Evolutionary conservation across 306 rosid species (phyloP).

Genomic region (Malus orientalis): DNA sequence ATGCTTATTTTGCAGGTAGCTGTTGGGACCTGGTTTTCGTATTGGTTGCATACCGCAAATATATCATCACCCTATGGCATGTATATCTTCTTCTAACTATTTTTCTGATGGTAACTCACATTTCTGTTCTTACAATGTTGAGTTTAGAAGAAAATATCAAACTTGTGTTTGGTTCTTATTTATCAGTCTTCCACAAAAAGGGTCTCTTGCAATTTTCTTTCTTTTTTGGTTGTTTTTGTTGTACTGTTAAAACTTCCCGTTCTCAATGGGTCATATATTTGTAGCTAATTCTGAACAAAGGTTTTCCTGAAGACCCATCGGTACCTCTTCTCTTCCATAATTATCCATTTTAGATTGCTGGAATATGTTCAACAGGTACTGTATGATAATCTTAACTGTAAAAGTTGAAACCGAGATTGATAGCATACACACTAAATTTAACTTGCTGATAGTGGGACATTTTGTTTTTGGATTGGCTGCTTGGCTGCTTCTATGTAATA

Average conservation of each 20-base stretch:
- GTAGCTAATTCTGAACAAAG: too few relatives aligned
- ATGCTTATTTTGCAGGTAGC: slow-evolving; percentile 56
- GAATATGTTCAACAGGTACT: too few relatives aligned
- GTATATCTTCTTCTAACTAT: slow-evolving; percentile 91
- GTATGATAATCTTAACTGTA: too few relatives aligned
- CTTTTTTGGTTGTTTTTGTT: background rate
- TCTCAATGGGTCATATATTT: too few relatives aligned
- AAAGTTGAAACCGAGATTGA: background rate
- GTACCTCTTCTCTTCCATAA: too few relatives aligned
- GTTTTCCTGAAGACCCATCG: too few relatives aligned
- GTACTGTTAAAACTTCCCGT: background rate
- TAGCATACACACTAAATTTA: background rate
- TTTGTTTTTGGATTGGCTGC: background rate
- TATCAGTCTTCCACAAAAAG: background rate
- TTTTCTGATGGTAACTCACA: slow-evolving; percentile 88
- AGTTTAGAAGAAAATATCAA: slow-evolving; percentile 23
- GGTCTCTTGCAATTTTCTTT: background rate
- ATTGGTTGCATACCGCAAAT: slow-evolving; percentile 68
- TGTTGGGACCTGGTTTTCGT: slow-evolving; percentile 71
- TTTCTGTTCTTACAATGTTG: slow-evolving; percentile 43
- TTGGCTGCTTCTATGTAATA: background rate
- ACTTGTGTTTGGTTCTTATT: background rate
- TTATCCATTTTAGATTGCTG: too few relatives aligned
- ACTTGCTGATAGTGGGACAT: background rate
- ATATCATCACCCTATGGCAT: slow-evolving; percentile 93